phyloP scores from a whole-genome alignment of 495 filamentous ascomycete species.

The Neurospora hispaniola region DNA sequence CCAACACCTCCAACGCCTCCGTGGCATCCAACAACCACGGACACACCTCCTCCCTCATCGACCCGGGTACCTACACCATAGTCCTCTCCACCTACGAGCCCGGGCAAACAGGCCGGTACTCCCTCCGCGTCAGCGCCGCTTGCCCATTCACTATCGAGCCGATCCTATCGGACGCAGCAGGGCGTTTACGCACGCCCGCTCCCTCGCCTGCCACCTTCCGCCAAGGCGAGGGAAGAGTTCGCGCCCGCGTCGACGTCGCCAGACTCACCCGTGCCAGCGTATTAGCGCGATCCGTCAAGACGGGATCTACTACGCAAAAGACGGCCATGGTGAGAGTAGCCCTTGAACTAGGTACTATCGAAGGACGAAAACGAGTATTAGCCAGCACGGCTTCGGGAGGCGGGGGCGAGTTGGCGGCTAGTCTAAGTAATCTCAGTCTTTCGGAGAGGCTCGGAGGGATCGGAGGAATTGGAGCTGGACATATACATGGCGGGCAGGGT shows the following conservation, averaged over 20 bases:
- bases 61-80: conserved; percentile 68
- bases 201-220: conserved; percentile 23
- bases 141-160: conserved; percentile 39
- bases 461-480: neutral
- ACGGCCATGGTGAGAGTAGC: conserved; percentile 25
- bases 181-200: conserved; percentile 46
- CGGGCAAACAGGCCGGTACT: conserved; percentile 63
- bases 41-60: conserved; percentile 31
- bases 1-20: neutral
- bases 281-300: conserved; percentile 19
- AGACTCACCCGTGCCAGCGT: conserved; percentile 51
- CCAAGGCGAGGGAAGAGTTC: conserved; percentile 40
- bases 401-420: neutral
- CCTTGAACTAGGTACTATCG: conserved; percentile 47
- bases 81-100: conserved; percentile 83
- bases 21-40: neutral
- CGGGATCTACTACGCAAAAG: no score
- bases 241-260: conserved; percentile 38
- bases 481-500: conserved; percentile 26
- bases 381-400: neutral
- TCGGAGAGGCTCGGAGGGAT: neutral
- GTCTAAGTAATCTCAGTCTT: neutral
- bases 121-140: conserved; percentile 57
- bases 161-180: conserved; percentile 57
- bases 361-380: neutral